phyloP scores from a whole-genome alignment of 208 protist genomes.

The Porcisia hertigi region DNA sequence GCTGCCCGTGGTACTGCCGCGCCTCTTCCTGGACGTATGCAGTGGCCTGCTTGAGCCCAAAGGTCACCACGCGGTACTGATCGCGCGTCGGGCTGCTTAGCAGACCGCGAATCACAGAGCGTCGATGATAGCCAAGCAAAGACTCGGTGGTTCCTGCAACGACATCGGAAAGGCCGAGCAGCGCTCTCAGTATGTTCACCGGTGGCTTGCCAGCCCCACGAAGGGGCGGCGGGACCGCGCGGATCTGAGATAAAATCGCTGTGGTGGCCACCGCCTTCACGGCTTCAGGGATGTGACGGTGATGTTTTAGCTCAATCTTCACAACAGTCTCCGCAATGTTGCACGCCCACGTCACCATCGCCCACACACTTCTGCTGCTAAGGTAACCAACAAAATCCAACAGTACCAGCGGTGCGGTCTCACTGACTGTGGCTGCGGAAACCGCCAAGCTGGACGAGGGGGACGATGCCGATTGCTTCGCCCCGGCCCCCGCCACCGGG shows the following conservation, averaged over 20 bases:
- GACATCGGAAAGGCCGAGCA: constrained; percentile 54
- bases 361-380: constrained; percentile 55
- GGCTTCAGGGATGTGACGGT: constrained; percentile 35
- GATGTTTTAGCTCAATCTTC: constrained; percentile 42
- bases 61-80: constrained; percentile 59
- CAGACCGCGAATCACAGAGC: constrained; percentile 41
- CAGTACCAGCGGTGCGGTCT: constrained; percentile 53
- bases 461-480: background rate
- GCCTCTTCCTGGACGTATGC: constrained; percentile 57
- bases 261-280: constrained; percentile 33
- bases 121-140: constrained; percentile 62
- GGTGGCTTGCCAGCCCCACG: constrained; percentile 18
- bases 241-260: constrained; percentile 72
- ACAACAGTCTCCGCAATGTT: constrained; percentile 66
- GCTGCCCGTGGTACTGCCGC: constrained; percentile 20
- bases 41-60: constrained; percentile 74
- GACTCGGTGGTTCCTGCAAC: constrained; percentile 41
- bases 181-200: constrained; percentile 29
- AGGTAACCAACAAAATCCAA: constrained; percentile 75
- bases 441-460: background rate
- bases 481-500: constrained; percentile 18
- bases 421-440: constrained; percentile 12
- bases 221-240: constrained; percentile 37
- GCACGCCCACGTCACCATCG: constrained; percentile 64
- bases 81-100: constrained; percentile 49